Evolutionary conservation across 2,329 filamentous ascomycete species (phyloP).

Genomic region (Didymella lethalis): DNA sequence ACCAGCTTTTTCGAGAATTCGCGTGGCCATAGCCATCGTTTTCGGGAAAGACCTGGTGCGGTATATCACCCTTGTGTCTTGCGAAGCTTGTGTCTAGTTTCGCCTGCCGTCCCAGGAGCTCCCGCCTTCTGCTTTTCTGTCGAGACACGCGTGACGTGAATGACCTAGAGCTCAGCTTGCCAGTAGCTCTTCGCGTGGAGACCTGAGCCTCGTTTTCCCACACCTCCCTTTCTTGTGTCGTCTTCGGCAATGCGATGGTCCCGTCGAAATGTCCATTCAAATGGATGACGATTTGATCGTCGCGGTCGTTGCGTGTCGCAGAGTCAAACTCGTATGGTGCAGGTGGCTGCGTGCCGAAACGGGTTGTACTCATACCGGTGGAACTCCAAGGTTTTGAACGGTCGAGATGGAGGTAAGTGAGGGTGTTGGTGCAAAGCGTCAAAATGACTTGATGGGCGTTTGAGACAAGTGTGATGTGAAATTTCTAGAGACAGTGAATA

Average conservation of each 20-base stretch:
- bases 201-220: slow-evolving; percentile 40
- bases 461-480: background rate
- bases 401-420: background rate
- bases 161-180: slow-evolving; percentile 46
- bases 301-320: slow-evolving; percentile 22
- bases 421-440: background rate
- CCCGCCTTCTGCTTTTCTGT: slow-evolving; percentile 66
- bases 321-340: slow-evolving; percentile 5
- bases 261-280: slow-evolving; percentile 37
- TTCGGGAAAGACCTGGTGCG: slow-evolving; percentile 56
- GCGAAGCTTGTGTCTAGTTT: slow-evolving; percentile 73
- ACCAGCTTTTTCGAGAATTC: slow-evolving; percentile 42
- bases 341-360: slow-evolving; percentile 7
- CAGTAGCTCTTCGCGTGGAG: slow-evolving; percentile 37
- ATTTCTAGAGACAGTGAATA: background rate
- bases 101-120: slow-evolving; percentile 66
- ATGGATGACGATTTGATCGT: slow-evolving; percentile 40
- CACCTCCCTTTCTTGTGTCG: slow-evolving; percentile 25
- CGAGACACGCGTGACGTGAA: slow-evolving; percentile 49
- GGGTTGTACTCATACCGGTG: slow-evolving; percentile 7
- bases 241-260: slow-evolving; percentile 28
- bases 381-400: background rate
- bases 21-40: slow-evolving; percentile 34
- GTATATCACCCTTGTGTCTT: slow-evolving; percentile 53
- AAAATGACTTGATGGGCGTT: background rate